Conservation (phyloP, 2,329 filamentous ascomycete genomes). For the Monosporascus sp. region DNA sequence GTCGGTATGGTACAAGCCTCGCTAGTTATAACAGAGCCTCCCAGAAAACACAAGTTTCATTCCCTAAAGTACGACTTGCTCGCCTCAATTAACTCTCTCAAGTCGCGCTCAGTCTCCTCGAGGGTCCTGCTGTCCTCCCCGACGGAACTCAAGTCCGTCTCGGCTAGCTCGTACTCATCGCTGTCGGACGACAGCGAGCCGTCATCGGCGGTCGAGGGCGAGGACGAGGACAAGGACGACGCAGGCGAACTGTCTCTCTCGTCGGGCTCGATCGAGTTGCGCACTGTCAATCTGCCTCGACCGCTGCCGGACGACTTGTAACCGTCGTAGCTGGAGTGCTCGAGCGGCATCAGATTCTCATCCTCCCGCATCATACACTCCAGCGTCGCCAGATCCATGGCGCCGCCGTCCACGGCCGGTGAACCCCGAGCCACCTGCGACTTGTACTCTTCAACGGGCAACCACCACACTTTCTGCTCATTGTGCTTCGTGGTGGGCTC, state of each 20-base stretch:
- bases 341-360: slow-evolving; percentile 7
- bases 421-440: not conserved
- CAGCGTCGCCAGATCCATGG: slow-evolving; percentile 3
- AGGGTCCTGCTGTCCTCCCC: not conserved
- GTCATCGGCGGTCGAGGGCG: not conserved
- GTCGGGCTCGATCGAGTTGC: slow-evolving; percentile 5
- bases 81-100: not conserved
- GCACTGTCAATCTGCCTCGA: slow-evolving; percentile 8
- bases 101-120: not conserved
- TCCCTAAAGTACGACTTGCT: not conserved
- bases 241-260: not conserved
- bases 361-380: slow-evolving; percentile 5
- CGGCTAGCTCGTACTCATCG: not conserved
- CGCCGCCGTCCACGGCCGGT: not conserved
- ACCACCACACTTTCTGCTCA: slow-evolving; percentile 9
- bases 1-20: too few relatives aligned
- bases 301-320: not conserved
- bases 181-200: not conserved
- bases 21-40: too few relatives aligned
- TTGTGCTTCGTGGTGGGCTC: not conserved
- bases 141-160: not conserved
- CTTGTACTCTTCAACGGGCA: not conserved
- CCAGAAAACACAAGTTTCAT: not conserved
- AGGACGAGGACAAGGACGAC: not conserved
- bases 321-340: slow-evolving; percentile 1